Evolutionary conservation across 164 flowering plant species (phyloP).

Genomic region (Aristolochia fimbriata): DNA sequence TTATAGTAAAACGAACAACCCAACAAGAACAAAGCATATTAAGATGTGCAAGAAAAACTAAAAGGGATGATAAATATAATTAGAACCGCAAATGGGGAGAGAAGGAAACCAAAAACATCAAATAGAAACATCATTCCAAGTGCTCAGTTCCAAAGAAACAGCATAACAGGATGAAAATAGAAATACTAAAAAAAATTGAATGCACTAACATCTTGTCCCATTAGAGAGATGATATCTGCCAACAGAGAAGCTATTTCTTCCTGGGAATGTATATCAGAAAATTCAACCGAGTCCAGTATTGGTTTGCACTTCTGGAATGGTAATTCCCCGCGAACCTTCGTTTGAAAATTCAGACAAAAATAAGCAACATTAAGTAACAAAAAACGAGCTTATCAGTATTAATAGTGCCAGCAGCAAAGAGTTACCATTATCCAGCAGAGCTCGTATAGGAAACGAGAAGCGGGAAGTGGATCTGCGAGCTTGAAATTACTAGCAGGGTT

Average conservation of each 20-base stretch:
- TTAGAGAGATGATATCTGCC: constrained; percentile 78
- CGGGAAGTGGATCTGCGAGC: constrained; percentile 42
- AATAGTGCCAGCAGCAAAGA: neutral
- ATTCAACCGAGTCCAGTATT: constrained; percentile 63
- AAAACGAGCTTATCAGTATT: neutral
- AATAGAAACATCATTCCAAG: too few relatives aligned
- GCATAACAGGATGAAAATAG: too few relatives aligned
- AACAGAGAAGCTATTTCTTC: constrained; percentile 59
- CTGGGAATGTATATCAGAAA: constrained; percentile 34
- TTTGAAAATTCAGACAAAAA: constrained; percentile 1
- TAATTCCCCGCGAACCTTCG: constrained; percentile 76
- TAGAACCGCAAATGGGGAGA: too few relatives aligned
- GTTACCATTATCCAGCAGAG: constrained; percentile 65
- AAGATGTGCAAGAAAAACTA: neutral
- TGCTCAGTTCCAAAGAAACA: neutral
- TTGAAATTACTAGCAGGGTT: constrained; percentile 39
- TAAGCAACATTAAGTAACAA: neutral
- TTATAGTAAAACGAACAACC: neutral
- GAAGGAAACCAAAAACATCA: too few relatives aligned
- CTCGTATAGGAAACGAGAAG: constrained; percentile 80
- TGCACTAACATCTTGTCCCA: constrained; percentile 70
- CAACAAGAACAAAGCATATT: neutral
- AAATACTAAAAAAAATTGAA: too few relatives aligned
- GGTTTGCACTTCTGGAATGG: constrained; percentile 70
- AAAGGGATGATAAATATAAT: too few relatives aligned